Base-by-base conservation (phyloP, 768 basidiomycete genomes). In the Clitopilus passeckerianus region DNA sequence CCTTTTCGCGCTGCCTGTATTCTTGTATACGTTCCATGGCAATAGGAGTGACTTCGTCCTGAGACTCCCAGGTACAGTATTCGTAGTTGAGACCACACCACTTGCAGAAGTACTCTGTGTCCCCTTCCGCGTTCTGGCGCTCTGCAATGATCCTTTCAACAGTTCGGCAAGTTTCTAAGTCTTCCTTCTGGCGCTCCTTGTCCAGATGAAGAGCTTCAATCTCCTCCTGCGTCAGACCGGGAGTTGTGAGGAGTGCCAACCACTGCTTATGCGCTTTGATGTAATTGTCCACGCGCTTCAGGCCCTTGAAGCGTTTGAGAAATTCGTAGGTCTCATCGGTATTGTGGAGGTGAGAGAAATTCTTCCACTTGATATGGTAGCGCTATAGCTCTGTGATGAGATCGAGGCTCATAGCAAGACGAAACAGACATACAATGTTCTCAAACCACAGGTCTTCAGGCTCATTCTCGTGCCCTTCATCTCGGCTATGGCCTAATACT, bases 351-450 rank as follows among this genome's bases (percentile, higher is more conserved):
- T 98, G 96, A 9, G 95, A 97, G 73, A 95, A 98, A 66, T 86
- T 87, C 74, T 98, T 98, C 97, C 97, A 99, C 74, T 99, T 99
- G 80, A 99, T 95, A 71, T 98, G 94, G 79, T 90, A 99, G 56
- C 95, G 94, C 95, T 97, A 64, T 60, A 56, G 23, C 58, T 30
- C 27, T 30, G 57, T 44, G 30, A 41, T 67, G 30, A 63, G 68
- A 56, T 58, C 20, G 57, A 22, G 57, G 64, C 60, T 52, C 12
- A 53, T 43, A 34, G 22, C 34, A 61, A 46, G 55, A 9, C 16
- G 27, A 5, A 20, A 16, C n/a, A 56, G 27, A 72, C 82, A 57
- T 72, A 94, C 95, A 65, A 96, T 82, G 68, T 97, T 97, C 64
- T 87, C 86, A 61, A 87, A 89, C 82, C 93, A 96, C 53, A 90